Evolutionary conservation across 1,139 yeast genomes (phyloP).

Genomic region (Pneumocystis carinii): DNA sequence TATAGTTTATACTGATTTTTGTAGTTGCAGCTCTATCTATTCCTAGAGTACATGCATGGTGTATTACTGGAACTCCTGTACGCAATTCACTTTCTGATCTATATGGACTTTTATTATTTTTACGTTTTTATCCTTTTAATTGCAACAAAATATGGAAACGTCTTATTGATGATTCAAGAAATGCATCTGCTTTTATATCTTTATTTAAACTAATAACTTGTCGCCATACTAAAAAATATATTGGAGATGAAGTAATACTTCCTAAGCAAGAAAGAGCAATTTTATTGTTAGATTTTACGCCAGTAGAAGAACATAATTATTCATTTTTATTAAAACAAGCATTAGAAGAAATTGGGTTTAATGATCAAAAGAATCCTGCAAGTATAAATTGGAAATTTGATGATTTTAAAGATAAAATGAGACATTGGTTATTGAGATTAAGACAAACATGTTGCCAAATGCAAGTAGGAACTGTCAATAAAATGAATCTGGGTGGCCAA

Average conservation of each 20-base stretch:
- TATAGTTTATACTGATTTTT: not conserved
- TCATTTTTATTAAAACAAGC: slow-evolving; percentile 47
- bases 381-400: slow-evolving; percentile 13
- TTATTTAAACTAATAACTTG: slow-evolving; percentile 41
- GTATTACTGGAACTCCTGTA: slow-evolving; percentile 90
- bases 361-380: slow-evolving; percentile 41
- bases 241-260: slow-evolving; percentile 53
- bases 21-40: slow-evolving; percentile 49
- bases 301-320: slow-evolving; percentile 73
- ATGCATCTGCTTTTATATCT: slow-evolving; percentile 16
- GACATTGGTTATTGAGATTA: slow-evolving; percentile 47
- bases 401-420: slow-evolving; percentile 16
- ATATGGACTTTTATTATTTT: slow-evolving; percentile 51
- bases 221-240: slow-evolving; percentile 76
- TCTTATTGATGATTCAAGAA: slow-evolving; percentile 16
- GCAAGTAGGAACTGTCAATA: slow-evolving; percentile 39
- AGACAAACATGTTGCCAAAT: slow-evolving; percentile 81
- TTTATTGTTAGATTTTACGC: slow-evolving; percentile 57
- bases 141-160: slow-evolving; percentile 22
- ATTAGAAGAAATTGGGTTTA: slow-evolving; percentile 45
- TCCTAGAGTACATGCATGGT: slow-evolving; percentile 87
- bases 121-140: slow-evolving; percentile 52
- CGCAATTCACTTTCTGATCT: slow-evolving; percentile 51
- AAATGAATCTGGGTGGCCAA: slow-evolving; percentile 4
- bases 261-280: slow-evolving; percentile 65